Percentiles rank a stretch among this genome's conserved stretches.
These are phyloP conservation scores for Rhazya stricta DNA, from an alignment of 257 asterid species.

Conservation along the genomic window DNA sequence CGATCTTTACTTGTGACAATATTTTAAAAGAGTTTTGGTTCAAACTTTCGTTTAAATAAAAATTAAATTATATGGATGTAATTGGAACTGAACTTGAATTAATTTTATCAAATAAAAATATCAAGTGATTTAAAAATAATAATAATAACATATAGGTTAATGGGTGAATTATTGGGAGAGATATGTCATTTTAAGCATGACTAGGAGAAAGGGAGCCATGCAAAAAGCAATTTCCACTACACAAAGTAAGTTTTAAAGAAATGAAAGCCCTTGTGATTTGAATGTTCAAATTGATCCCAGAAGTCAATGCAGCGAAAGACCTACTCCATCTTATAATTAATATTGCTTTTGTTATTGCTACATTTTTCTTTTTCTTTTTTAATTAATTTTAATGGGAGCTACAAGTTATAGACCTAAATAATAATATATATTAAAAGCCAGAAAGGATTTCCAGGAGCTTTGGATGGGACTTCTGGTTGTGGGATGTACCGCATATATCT, in stretches of 20 bases:
- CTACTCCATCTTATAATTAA: conserved; percentile 1
- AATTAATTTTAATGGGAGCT: background rate
- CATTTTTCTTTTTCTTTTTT: conserved; percentile 10
- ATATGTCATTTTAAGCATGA: conserved; percentile 4
- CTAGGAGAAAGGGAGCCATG: background rate
- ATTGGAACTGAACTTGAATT: too few relatives aligned
- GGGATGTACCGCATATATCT: conserved; percentile 21
- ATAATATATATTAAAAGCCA: background rate
- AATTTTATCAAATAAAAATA: too few relatives aligned
- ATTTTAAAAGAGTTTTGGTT: too few relatives aligned
- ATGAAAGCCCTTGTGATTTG: background rate
- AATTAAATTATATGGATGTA: too few relatives aligned
- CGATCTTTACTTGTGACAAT: too few relatives aligned
- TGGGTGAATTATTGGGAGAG: conserved; percentile 9
- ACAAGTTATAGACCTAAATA: too few relatives aligned
- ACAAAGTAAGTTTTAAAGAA: conserved; percentile 18
- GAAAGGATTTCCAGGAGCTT: background rate
- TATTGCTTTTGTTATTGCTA: background rate
- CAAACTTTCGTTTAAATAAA: too few relatives aligned
- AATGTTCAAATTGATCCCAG: background rate
- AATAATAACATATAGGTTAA: background rate
- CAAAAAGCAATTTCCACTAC: conserved; percentile 28
- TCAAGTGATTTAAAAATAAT: too few relatives aligned
- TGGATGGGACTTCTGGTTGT: conserved; percentile 25
- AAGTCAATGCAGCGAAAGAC: conserved; percentile 30